These are phyloP conservation scores for Leccinum longicurvipes DNA, from an alignment of 768 basidiomycete species.

Conservation along the genomic window DNA sequence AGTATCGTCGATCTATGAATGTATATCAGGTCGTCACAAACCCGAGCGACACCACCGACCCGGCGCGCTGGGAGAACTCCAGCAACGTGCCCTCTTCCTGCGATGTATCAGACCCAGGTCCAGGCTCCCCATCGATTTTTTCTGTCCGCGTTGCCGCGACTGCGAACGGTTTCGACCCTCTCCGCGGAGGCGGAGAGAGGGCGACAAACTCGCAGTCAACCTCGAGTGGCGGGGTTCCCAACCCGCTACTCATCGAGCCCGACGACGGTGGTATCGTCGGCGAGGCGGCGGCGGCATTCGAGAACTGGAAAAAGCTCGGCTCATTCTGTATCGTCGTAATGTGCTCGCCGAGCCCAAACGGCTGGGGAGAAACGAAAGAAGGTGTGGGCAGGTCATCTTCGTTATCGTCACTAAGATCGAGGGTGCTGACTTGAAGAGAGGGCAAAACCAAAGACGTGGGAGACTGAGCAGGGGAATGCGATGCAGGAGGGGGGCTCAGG, in stretches of 20 bases:
- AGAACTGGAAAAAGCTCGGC: conserved; percentile 58
- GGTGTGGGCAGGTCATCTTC: conserved; percentile 30
- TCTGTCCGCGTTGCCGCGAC: conserved; percentile 13
- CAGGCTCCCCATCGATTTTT: conserved; percentile 1
- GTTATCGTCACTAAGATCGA: conserved; percentile 24
- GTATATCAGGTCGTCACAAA: conserved; percentile 39
- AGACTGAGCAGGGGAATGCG: conserved; percentile 26
- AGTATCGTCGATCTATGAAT: conserved; percentile 15
- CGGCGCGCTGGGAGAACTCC: conserved; percentile 46
- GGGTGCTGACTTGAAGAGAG: conserved; percentile 25
- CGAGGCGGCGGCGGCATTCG: conserved; percentile 40
- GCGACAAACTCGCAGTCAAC: conserved; percentile 41
- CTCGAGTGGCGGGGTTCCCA: conserved; percentile 23
- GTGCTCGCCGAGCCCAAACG: conserved; percentile 51
- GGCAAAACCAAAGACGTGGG: conserved; percentile 21
- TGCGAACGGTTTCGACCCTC: conserved; percentile 49
- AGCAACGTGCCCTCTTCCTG: conserved; percentile 17
- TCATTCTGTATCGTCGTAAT: conserved; percentile 52
- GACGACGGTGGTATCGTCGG: conserved; percentile 17
- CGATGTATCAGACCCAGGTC: conserved; percentile 4
- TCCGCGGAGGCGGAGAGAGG: conserved; percentile 65
- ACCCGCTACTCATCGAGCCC: neutral
- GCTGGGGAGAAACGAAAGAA: conserved; percentile 9
- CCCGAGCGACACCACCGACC: conserved; percentile 53
- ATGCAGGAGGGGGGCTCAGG: conserved; percentile 54